Percentiles rank a stretch among this genome's conserved stretches.
Evolutionary conservation across 306 rosid species (phyloP).

Genomic region (Quercus rubra): DNA sequence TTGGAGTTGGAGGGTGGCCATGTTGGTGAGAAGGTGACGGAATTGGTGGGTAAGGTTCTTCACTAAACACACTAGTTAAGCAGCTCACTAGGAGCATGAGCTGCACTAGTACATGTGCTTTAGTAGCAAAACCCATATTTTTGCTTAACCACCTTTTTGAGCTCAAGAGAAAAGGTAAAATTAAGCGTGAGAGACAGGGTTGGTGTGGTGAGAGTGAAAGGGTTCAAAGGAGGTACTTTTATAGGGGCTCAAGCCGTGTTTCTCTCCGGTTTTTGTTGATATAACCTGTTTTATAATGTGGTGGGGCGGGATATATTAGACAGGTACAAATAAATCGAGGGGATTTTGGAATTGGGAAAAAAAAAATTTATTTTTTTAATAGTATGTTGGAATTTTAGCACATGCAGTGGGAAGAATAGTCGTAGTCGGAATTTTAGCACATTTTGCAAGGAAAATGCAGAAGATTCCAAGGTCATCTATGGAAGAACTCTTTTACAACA

Average conservation of each 20-base stretch:
- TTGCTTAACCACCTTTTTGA: no score
- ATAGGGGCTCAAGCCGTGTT: constrained; percentile 31
- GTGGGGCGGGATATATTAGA: background rate
- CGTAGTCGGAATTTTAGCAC: constrained; percentile 16
- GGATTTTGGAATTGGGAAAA: background rate
- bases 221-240: constrained; percentile 12
- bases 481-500: background rate
- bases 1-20: constrained; percentile 35
- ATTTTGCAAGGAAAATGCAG: constrained; percentile 7
- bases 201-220: background rate
- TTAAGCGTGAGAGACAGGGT: background rate
- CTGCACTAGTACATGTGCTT: background rate
- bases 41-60: constrained; percentile 22
- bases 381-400: background rate
- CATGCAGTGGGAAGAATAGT: constrained; percentile 1
- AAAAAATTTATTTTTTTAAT: no score
- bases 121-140: constrained; percentile 13
- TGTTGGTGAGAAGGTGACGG: background rate
- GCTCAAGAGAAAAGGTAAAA: no score
- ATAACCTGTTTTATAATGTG: background rate
- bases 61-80: constrained; percentile 19
- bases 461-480: constrained; percentile 35
- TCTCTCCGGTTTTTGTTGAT: constrained; percentile 24
- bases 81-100: constrained; percentile 19
- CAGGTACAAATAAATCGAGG: background rate